These are phyloP conservation scores for Pseudocohnilembus persalinus DNA, from an alignment of 169 alveolate species.

Conservation along the genomic window DNA sequence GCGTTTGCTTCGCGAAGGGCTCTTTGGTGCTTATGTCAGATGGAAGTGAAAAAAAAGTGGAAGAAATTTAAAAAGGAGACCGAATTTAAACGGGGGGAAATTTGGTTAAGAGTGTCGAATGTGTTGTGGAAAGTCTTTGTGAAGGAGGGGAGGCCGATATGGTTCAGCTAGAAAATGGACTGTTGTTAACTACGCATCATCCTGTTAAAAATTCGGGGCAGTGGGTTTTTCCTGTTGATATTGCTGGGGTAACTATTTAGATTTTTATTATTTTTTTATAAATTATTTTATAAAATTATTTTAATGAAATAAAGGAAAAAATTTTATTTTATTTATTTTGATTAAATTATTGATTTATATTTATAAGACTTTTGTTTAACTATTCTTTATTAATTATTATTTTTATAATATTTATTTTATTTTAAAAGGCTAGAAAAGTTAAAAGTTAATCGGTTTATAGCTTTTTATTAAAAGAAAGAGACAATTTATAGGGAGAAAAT, in stretches of 20 bases:
- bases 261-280: too few relatives aligned
- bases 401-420: too few relatives aligned
- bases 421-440: too few relatives aligned
- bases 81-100: neutral
- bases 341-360: too few relatives aligned
- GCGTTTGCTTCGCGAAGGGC: conserved; percentile 8
- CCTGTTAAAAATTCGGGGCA: conserved; percentile 15
- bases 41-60: neutral
- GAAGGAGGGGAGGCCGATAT: neutral
- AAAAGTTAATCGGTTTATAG: neutral
- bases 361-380: too few relatives aligned
- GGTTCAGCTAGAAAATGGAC: neutral
- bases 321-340: too few relatives aligned
- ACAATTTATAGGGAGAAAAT: neutral
- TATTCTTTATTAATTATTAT: too few relatives aligned
- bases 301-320: too few relatives aligned
- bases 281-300: too few relatives aligned
- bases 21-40: neutral
- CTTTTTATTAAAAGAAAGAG: conserved; percentile 4
- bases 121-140: conserved; percentile 2
- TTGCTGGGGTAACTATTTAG: neutral
- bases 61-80: conserved; percentile 20
- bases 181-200: conserved; percentile 1
- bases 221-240: conserved; percentile 14
- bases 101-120: neutral